These are phyloP conservation scores for Lavandula angustifolia DNA, from an alignment of 257 asterid genomes.

Conservation along the genomic window DNA sequence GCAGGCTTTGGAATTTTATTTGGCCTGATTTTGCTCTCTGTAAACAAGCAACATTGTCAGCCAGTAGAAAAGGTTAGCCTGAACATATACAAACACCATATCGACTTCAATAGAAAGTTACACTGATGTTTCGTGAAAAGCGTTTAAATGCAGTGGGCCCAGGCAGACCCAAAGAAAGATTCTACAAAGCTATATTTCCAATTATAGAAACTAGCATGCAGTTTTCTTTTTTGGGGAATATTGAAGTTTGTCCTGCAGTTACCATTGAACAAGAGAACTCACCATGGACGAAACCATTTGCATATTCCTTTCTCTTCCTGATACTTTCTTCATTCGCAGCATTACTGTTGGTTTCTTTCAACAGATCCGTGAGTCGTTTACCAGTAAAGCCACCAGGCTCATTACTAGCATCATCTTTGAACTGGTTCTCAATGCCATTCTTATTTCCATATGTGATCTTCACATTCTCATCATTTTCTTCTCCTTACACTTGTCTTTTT, in stretches of 20 bases:
- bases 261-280: conserved; percentile 42
- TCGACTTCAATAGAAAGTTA: conserved; percentile 18
- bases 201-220: conserved; percentile 18
- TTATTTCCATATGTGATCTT: conserved; percentile 44
- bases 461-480: conserved; percentile 30
- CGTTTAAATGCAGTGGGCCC: conserved; percentile 16
- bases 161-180: conserved; percentile 15
- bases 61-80: conserved; percentile 26
- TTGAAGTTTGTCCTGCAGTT: conserved; percentile 16
- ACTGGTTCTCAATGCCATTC: conserved; percentile 42
- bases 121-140: conserved; percentile 7
- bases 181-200: conserved; percentile 9
- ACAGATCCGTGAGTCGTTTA: conserved; percentile 29
- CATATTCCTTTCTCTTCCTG: conserved; percentile 56
- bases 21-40: conserved; percentile 70
- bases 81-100: conserved; percentile 23
- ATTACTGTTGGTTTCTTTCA: conserved; percentile 38
- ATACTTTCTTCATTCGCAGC: conserved; percentile 41
- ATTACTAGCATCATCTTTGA: conserved; percentile 34
- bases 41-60: conserved; percentile 45
- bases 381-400: conserved; percentile 36
- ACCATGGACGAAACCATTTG: conserved; percentile 75
- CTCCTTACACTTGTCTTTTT: no score
- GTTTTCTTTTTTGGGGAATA: neutral
- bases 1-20: conserved; percentile 52